Percentiles rank a stretch among this genome's conserved stretches.
These are phyloP conservation scores for Mallotus japonicus DNA, from an alignment of 441 rosid genomes.

Conservation along the genomic window DNA sequence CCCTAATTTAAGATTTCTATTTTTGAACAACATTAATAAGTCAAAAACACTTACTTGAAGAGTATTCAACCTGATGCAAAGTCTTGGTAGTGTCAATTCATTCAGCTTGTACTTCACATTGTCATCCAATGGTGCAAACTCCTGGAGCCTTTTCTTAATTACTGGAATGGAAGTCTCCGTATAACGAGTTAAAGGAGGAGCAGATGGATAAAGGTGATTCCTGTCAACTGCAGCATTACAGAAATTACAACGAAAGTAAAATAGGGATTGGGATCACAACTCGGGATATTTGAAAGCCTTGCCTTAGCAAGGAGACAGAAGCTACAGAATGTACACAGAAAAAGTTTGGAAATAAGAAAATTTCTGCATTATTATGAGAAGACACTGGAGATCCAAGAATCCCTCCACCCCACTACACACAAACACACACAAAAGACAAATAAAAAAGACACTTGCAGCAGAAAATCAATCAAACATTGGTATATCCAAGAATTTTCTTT, in stretches of 20 bases:
- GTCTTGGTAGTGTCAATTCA: conserved; percentile 70
- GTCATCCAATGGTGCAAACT: conserved; percentile 48
- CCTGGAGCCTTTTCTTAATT: conserved; percentile 65
- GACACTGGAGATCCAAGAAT: background rate
- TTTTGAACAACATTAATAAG: conserved; percentile 10
- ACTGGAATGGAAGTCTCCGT: conserved; percentile 67
- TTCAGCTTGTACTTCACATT: conserved; percentile 52
- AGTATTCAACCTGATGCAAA: conserved; percentile 89
- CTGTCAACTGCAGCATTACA: conserved; percentile 70
- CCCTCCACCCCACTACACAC: background rate
- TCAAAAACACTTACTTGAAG: conserved; percentile 60
- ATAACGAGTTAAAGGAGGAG: conserved; percentile 96
- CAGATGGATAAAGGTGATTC: conserved; percentile 66
- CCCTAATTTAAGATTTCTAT: background rate
- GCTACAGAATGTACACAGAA: background rate
- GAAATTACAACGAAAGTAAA: conserved; percentile 1
- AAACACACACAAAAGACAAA: background rate
- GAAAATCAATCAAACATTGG: background rate
- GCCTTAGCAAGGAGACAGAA: background rate
- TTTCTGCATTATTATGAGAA: background rate
- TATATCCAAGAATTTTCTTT: background rate
- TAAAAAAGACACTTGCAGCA: background rate
- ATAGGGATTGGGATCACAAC: background rate
- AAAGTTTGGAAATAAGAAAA: background rate
- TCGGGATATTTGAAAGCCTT: background rate